Base-by-base conservation (phyloP, 2,329 filamentous ascomycete genomes). In the Fusarium sarcochroum region DNA sequence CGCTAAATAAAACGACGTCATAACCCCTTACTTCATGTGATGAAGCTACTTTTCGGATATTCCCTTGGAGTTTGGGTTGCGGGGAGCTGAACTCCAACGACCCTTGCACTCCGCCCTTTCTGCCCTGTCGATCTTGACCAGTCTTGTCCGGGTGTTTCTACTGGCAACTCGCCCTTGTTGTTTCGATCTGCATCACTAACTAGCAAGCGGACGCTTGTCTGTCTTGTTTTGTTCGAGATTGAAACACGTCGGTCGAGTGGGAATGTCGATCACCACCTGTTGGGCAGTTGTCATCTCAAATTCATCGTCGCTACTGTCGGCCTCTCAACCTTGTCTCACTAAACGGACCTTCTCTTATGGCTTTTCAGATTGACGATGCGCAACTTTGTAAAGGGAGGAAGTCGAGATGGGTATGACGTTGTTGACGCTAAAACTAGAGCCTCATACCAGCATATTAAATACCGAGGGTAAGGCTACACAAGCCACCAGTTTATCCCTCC, bases 111-210 rank as follows among this genome's bases (percentile, higher is more conserved):
- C 14, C 23, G 17, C n/a, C 10, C 21, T 30, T 10, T 15, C 6
- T n/a, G 18, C 35, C n/a, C 3, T 54, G 64, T 48, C 46, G 49
- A 62, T 53, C 63, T 27, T 30, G 13, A 18, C 49, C 27, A 25
- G 5, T 18, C n/a, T 18, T 20, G 21, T 23, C 10, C 21, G 21
- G 3, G 3, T 23, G 25, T 4, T 30, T 23, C 13, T n/a, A 15
- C 14, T 27, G 20, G n/a, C 35, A 49, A 35, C 30, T 37, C 21
- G 21, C 51, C 25, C 21, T 25, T 44, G 14, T 17, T 20, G 17
- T 37, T 45, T 32, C 7, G 46, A 58, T 59, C 62, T 58, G 53
- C 44, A 20, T 7, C 27, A 15, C 44, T 55, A 42, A 48, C 45
- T 21, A 13, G 7, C n/a, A 9, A 21, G n/a, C 21, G 18, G 18